Evolutionary conservation across 1,284 basidiomycete species (phyloP).

Genomic region (Apiotrichum montevideense): DNA sequence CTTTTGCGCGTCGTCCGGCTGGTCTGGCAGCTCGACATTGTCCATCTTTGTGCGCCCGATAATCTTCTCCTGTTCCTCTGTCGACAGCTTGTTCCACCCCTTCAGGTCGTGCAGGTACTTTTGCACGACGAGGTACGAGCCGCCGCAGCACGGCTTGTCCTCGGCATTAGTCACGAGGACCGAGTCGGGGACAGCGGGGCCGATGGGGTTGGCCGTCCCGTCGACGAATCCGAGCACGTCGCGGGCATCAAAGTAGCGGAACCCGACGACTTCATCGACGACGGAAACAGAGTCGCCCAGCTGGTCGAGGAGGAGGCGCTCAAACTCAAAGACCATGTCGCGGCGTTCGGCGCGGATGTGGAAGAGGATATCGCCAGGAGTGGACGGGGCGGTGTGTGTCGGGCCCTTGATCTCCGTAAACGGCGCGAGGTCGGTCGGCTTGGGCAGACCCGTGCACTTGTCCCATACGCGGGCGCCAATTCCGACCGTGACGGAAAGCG

Average conservation of each 20-base stretch:
- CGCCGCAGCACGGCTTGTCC: slow-evolving; percentile 3
- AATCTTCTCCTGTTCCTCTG: slow-evolving; percentile 11
- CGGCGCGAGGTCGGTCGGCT: slow-evolving; percentile 7
- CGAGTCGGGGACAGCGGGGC: background rate
- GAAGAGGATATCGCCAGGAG: slow-evolving; percentile 14
- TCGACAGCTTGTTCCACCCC: slow-evolving; percentile 8
- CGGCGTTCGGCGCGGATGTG: slow-evolving; percentile 15
- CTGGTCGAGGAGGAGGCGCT: slow-evolving; percentile 9
- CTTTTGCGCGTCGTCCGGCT: slow-evolving; percentile 10
- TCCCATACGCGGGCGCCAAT: slow-evolving; percentile 15
- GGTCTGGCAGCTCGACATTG: slow-evolving; percentile 14
- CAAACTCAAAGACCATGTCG: slow-evolving; percentile 18
- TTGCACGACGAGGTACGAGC: slow-evolving; percentile 14
- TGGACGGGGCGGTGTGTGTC: slow-evolving; percentile 10
- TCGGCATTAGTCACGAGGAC: slow-evolving; percentile 1
- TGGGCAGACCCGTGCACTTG: slow-evolving; percentile 3
- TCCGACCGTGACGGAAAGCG: slow-evolving; percentile 11
- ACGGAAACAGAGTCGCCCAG: slow-evolving; percentile 7
- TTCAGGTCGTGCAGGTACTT: slow-evolving; percentile 17
- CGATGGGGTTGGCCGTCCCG: slow-evolving; percentile 19
- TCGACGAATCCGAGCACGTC: slow-evolving; percentile 19
- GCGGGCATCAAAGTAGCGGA: slow-evolving; percentile 20
- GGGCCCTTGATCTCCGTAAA: slow-evolving; percentile 14
- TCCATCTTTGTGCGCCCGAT: slow-evolving; percentile 19
- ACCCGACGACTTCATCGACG: slow-evolving; percentile 9